Base-by-base conservation (phyloP, 1,284 basidiomycete species). In the Mycena citricolor region DNA sequence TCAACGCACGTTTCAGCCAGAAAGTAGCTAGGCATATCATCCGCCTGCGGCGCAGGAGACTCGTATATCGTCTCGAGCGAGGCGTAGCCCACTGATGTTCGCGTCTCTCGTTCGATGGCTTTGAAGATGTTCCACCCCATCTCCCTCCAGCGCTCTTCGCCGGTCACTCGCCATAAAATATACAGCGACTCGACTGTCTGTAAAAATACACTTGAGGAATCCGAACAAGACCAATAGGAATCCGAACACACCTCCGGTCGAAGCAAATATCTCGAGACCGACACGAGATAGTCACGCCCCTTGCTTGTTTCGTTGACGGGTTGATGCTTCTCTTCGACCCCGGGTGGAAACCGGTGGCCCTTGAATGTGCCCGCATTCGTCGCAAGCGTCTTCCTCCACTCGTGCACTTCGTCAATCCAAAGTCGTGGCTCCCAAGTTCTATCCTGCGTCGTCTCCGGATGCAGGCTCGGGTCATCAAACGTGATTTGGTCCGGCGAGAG, bases 71-170 rank as follows among this genome's bases (percentile, higher is more conserved):
- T 55, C 54, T 58, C 28, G 48, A 79, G 41, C 51, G 68, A 66
- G 37, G 79, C 61, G 57, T 76, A 71, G 40, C 77, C 71, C 25
- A 56, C 57, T 11, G 55, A 42, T 20, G 69, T 67, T 51, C 62
- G 56, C 44, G 71, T 56, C 53, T 72, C 61, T 54, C 63, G 62
- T 55, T 77, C 67, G 36, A 83, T 73, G 1, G 78, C 71, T 55
- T 75, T 59, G 58, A 81, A 83, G 29, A 82, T 71, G 29, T 64
- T 59, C 81, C 81, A 83, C 1, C 78, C 81, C 50, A 76, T 75
- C 41, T 81, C 73, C 17, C 76, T 62, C 77, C 77, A 79, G 8
- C 59, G 58, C 22, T 56, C 56, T 37, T 78, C 73, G 4, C 73
- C 71, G 11, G 77, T 78, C 13, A 70, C 70, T 17, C 70, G 62